Base-by-base conservation (phyloP, 148 eudicot genomes). In the Vaccinium corymbosum region DNA sequence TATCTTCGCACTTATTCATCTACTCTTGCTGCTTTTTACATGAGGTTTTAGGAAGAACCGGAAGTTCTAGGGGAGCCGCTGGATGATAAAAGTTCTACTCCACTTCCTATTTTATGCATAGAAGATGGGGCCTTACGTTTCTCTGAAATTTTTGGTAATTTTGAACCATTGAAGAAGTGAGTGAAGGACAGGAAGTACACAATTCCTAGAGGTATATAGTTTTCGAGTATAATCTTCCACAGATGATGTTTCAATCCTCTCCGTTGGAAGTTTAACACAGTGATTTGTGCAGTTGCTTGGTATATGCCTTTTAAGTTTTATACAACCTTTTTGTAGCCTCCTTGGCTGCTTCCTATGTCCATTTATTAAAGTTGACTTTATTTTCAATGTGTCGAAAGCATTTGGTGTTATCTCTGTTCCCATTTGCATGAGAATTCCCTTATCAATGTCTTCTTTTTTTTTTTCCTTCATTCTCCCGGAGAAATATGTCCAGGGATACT, bases 81-180 rank as follows among this genome's bases (percentile, higher is more conserved):
- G 61, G 90, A 87, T 82, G 84, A 79, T 73, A 89, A 80, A 78
- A 88, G 85, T 78, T 75, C 85, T 53, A 74, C 87, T 53, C 89
- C 93, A 13, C 88, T 97, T 57, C 99, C 99, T 74, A 83, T 97
- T 80, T 89, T 97, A 84, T 97, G 90, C 72, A 77, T 89, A 57
- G 98, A 94, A 88, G 93, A 94, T 87, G 99, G 99, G 83, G 84
- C 82, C 81, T 85, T 97, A 81, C 91, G 93, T 27, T 95, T 97
- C 85, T 97, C 99, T 81, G 99, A 97, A 92, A 97, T 97, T 76
- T 97, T 97, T 89, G 98, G 96, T 81, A 90, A 94, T 86, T 88
- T 89, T 78, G 91, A 91, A 84, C 93, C 98, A 42, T 62, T 87
- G 77, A 94, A 88, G 83, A 94, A 89, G 85, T 78, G 87, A 80